These are phyloP conservation scores for Digitaria exilis DNA, from an alignment of 202 grass and related monocot species.

Conservation along the genomic window DNA sequence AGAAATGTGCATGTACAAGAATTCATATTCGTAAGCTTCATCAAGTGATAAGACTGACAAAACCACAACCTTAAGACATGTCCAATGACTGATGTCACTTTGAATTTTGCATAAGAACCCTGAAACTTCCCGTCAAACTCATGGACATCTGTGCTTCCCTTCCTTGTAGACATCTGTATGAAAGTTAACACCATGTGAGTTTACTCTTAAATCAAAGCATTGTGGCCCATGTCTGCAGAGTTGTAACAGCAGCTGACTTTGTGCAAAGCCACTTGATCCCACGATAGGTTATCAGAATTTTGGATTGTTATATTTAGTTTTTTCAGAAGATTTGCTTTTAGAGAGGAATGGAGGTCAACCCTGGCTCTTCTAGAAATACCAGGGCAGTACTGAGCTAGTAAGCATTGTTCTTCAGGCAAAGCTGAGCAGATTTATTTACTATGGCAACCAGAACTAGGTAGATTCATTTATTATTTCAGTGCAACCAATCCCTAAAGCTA, in stretches of 20 bases:
- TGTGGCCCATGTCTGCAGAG: neutral
- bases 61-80: conserved; percentile 81
- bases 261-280: neutral
- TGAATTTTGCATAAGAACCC: conserved; percentile 61
- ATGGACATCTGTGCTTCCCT: conserved; percentile 84
- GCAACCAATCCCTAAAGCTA: neutral
- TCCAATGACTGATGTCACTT: conserved; percentile 93
- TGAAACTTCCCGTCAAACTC: conserved; percentile 87
- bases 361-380: neutral
- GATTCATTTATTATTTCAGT: neutral
- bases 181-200: neutral
- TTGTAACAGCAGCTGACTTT: neutral
- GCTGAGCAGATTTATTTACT: neutral
- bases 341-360: neutral
- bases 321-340: neutral
- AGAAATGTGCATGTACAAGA: conserved; percentile 8
- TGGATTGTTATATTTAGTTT: neutral
- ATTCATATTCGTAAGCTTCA: neutral
- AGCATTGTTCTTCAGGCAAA: neutral
- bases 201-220: conserved; percentile 1
- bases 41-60: neutral
- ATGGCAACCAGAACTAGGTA: neutral
- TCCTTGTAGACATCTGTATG: conserved; percentile 72
- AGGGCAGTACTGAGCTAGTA: neutral
- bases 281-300: neutral